Percentiles rank a stretch among this genome's conserved stretches.
Conservation (phyloP, 83 land plant genomes). For the Picea engelmannii region DNA sequence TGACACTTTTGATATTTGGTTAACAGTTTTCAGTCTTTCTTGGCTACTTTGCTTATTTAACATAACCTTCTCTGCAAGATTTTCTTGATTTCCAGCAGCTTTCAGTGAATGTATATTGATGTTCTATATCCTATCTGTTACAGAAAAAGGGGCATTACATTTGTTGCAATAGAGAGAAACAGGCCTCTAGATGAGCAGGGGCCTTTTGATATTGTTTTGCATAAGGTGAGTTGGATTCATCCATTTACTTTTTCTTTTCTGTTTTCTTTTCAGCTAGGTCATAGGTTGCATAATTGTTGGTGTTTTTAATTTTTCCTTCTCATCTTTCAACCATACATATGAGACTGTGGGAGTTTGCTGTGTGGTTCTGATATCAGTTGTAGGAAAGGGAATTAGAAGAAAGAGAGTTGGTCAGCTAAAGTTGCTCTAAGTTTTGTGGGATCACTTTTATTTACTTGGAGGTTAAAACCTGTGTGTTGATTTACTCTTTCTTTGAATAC, state of each 20-base stretch:
- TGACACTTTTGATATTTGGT: background rate
- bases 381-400: slow-evolving; percentile 12
- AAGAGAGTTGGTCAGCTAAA: slow-evolving; percentile 14
- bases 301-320: background rate
- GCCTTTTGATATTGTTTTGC: slow-evolving; percentile 81
- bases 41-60: background rate
- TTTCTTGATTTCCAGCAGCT: background rate
- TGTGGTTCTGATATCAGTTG: slow-evolving; percentile 7
- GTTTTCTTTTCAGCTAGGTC: background rate
- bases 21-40: background rate
- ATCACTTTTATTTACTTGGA: background rate
- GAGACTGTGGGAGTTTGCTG: slow-evolving; percentile 1
- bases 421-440: slow-evolving; percentile 4
- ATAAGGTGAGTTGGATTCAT: slow-evolving; percentile 50
- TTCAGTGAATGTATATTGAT: background rate
- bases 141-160: slow-evolving; percentile 76
- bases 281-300: background rate
- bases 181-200: slow-evolving; percentile 75
- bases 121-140: slow-evolving; percentile 9
- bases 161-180: slow-evolving; percentile 77
- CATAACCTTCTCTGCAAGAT: background rate
- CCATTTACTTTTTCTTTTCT: background rate
- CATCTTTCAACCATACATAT: slow-evolving; percentile 5
- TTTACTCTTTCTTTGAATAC: background rate
- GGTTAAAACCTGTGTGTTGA: background rate